Evolutionary conservation across 139 green algal genomes (phyloP), one percentile per base, ranked within the genome.

Genomic region (Chlamydomonas sp.): DNA sequence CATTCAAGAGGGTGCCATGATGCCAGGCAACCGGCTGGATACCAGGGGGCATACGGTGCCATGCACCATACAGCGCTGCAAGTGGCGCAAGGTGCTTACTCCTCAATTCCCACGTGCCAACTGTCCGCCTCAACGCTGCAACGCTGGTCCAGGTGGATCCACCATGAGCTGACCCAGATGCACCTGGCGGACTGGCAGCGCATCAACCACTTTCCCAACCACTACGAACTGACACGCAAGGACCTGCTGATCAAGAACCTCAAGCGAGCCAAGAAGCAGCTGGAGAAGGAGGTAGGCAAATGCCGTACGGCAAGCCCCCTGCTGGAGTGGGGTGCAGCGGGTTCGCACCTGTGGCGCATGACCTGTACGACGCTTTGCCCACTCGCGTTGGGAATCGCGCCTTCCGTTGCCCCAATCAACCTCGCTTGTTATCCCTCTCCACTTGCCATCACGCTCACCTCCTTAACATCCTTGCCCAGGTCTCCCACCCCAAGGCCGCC

Each of bases 161-260:
- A 95, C 74, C 83, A 95, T 75, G 92, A 95, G 80, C 89, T 95
- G 71, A 90, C 93, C 59, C 93, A 94, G 68, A 77, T 93, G 62
- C 92, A 96, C 61, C 89, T 97, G 59, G 88, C 93, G 18, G 91
- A 95, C 82, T 94, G 93, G 88, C 96, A 98, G 93, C 89, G 94
- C 68, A 93, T 98, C 79, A 98, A 98, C 88, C 96, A 98, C 80
- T 98, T 98, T 86, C 96, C 94, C 7, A 97, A 97, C 89, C 96
- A 98, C 89, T 96, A 96, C 58, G 96, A 98, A 91, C 92, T 98
- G 20, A 98, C 96, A 20, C 88, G 96, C 63, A 97, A 98, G 89
- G 96, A 98, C 86, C 89, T 97, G 85, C 93, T 98, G 60, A 92
- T 97, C 66, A 97, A 97, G 87, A 98, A 98, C 90, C 84, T 98